Evolutionary conservation across 2,329 filamentous ascomycete species (phyloP).

Genomic region (Sporothrix luriei): DNA sequence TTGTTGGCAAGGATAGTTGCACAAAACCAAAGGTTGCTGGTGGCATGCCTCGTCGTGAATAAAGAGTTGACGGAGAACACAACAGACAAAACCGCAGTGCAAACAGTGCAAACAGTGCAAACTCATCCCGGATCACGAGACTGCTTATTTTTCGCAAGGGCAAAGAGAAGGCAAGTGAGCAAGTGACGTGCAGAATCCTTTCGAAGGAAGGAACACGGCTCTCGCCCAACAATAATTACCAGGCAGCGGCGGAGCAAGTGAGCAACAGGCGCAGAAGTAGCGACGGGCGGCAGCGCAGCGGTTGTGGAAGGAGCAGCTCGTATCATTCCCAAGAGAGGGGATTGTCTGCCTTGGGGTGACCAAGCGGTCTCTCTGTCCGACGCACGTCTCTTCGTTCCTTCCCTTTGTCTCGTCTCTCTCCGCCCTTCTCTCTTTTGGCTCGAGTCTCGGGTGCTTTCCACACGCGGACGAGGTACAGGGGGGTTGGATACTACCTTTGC

Average conservation of each 20-base stretch:
- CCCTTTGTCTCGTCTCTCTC: not conserved
- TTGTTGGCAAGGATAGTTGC: too few relatives aligned
- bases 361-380: constrained; percentile 13
- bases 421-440: not conserved
- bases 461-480: not conserved
- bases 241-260: not conserved
- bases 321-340: not conserved
- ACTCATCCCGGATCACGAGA: constrained; percentile 2
- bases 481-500: constrained; percentile 16
- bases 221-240: constrained; percentile 2
- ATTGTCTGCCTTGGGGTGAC: not conserved
- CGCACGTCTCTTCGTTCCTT: not conserved
- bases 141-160: not conserved
- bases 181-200: not conserved
- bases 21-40: not conserved
- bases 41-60: not conserved
- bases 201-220: constrained; percentile 15
- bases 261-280: constrained; percentile 6
- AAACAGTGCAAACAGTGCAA: too few relatives aligned
- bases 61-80: too few relatives aligned
- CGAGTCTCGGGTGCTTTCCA: not conserved
- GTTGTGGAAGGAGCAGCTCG: not conserved
- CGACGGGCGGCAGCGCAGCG: constrained; percentile 6
- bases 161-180: not conserved
- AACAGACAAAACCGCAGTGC: too few relatives aligned